These are phyloP conservation scores for Darksidea phi DNA, from an alignment of 495 filamentous ascomycete genomes.

Conservation along the genomic window DNA sequence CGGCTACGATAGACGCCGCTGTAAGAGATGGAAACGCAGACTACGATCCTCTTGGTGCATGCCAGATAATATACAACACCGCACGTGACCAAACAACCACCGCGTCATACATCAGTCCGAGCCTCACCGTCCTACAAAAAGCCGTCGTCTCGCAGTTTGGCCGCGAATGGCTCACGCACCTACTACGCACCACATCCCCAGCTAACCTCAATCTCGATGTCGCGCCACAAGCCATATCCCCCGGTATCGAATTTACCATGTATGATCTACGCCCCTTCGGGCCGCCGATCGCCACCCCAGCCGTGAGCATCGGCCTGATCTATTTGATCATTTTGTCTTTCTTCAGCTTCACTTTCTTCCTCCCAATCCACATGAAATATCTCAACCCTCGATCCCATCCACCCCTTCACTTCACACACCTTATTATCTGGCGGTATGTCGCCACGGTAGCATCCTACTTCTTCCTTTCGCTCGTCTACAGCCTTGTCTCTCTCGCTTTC, in stretches of 20 bases:
- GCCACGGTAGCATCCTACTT: constrained; percentile 64
- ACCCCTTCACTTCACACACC: constrained; percentile 59
- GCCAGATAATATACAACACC: constrained; percentile 32
- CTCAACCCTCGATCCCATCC: constrained; percentile 53
- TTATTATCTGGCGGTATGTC: constrained; percentile 60
- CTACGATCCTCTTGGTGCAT: constrained; percentile 45
- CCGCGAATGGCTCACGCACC: constrained; percentile 18
- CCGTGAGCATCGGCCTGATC: constrained; percentile 66
- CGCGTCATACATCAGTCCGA: constrained; percentile 20
- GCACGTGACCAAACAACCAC: constrained; percentile 22
- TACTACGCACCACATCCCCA: constrained; percentile 19
- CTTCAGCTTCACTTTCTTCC: constrained; percentile 69
- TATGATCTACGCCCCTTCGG: constrained; percentile 64
- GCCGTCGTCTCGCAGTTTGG: constrained; percentile 20
- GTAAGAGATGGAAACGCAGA: constrained; percentile 56
- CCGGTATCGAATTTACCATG: constrained; percentile 60
- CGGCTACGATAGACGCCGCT: constrained; percentile 57
- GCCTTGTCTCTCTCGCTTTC: constrained; percentile 49
- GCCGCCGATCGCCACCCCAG: constrained; percentile 56
- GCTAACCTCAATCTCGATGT: constrained; percentile 44
- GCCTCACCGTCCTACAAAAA: constrained; percentile 20
- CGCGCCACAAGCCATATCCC: constrained; percentile 60
- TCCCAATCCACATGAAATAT: constrained; percentile 64
- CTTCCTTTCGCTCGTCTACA: constrained; percentile 67
- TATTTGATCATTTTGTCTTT: constrained; percentile 74